phyloP scores from a whole-genome alignment of 805 yeast genomes.

The Lachancea fermentati region DNA sequence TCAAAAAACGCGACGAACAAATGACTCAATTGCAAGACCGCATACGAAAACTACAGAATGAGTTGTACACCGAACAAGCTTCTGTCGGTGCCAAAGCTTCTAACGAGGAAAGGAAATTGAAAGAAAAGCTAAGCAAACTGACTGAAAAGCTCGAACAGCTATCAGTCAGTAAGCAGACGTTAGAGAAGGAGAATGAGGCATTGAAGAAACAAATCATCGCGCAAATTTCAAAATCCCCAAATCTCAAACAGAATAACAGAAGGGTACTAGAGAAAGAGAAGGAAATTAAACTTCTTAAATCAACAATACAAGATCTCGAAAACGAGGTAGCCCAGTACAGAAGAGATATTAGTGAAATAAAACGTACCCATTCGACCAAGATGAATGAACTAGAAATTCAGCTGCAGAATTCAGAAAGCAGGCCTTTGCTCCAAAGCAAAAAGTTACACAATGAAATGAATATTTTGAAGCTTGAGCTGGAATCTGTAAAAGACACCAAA shows the following conservation, averaged over 20 bases:
- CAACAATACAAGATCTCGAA: conserved; percentile 38
- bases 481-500: conserved; percentile 15
- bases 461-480: conserved; percentile 14
- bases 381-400: conserved; percentile 10
- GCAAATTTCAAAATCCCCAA: conserved; percentile 7
- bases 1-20: conserved; percentile 1
- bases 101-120: not conserved
- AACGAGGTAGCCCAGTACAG: conserved; percentile 39
- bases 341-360: conserved; percentile 25
- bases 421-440: conserved; percentile 11
- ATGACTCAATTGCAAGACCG: not conserved
- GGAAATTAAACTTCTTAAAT: conserved; percentile 3
- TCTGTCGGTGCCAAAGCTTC: not conserved
- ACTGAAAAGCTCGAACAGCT: conserved; percentile 4
- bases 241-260: conserved; percentile 3
- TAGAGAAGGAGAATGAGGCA: conserved; percentile 10
- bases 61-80: not conserved
- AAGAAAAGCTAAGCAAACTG: not conserved
- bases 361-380: conserved; percentile 6
- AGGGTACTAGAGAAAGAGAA: conserved; percentile 5
- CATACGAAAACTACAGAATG: not conserved
- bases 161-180: conserved; percentile 5
- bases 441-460: conserved; percentile 16
- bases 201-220: conserved; percentile 8
- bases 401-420: conserved; percentile 9